Percentiles rank a stretch among this genome's conserved stretches.
These are phyloP conservation scores for Pyricularia pennisetigena DNA, from an alignment of 2,329 filamentous ascomycete species.

Conservation along the genomic window DNA sequence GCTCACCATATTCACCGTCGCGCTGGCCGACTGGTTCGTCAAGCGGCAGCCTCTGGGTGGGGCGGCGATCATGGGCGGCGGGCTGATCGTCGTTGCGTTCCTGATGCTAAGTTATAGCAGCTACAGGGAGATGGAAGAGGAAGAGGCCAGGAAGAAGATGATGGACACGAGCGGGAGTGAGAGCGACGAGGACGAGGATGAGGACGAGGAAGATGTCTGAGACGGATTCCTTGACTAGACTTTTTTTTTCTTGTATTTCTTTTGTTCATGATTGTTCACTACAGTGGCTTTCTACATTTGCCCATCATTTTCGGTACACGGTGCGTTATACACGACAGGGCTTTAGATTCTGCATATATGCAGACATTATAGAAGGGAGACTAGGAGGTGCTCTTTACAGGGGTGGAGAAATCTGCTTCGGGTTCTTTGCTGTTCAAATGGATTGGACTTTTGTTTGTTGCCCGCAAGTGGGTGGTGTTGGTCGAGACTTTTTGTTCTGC, in stretches of 20 bases:
- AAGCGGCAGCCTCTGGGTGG: constrained; percentile 67
- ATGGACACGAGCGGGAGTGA: constrained; percentile 23
- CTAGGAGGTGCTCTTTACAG: background rate
- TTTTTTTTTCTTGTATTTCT: background rate
- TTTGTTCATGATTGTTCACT: too few relatives aligned
- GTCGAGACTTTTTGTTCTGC: background rate
- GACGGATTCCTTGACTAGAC: background rate
- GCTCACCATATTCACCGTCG: constrained; percentile 94
- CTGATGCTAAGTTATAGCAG: constrained; percentile 82
- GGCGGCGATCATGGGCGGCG: constrained; percentile 71
- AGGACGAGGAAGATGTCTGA: constrained; percentile 9
- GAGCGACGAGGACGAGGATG: constrained; percentile 27
- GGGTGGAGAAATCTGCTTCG: background rate
- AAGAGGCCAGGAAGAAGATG: constrained; percentile 52
- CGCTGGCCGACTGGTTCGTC: constrained; percentile 78
- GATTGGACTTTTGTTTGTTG: background rate
- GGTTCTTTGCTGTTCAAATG: background rate
- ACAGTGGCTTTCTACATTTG: background rate
- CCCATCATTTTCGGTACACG: background rate
- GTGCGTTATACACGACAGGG: background rate
- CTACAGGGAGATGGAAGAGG: constrained; percentile 85
- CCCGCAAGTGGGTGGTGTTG: background rate
- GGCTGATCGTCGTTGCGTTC: constrained; percentile 83
- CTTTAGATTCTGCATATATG: background rate
- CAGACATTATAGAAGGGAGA: background rate